Percentiles rank a stretch among this genome's conserved stretches.
These are phyloP conservation scores for Furcasterigmium sp. DNA, from an alignment of 2,329 filamentous ascomycete species.

Conservation along the genomic window DNA sequence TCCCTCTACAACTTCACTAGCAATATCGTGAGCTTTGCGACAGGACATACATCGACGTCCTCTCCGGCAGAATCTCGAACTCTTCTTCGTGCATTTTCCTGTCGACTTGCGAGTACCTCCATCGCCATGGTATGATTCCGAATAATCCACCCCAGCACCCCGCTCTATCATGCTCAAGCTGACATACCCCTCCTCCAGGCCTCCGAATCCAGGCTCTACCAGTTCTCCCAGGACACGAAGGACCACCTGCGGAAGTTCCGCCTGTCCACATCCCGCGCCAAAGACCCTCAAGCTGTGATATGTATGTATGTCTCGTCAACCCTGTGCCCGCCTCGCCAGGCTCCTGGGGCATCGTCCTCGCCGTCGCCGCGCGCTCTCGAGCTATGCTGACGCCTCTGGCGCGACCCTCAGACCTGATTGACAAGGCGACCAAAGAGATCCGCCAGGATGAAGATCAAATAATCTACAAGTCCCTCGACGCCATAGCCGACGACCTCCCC, in stretches of 20 bases:
- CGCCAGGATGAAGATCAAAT: conserved; percentile 70
- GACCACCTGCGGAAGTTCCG: conserved; percentile 92
- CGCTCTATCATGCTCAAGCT: neutral
- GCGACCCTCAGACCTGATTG: conserved; percentile 78
- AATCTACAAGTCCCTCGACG: conserved; percentile 75
- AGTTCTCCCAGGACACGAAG: conserved; percentile 86
- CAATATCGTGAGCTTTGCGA: too few relatives aligned
- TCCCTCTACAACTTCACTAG: too few relatives aligned
- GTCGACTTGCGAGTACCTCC: too few relatives aligned
- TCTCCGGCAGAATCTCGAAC: too few relatives aligned
- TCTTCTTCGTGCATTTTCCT: too few relatives aligned
- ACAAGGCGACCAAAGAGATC: conserved; percentile 87
- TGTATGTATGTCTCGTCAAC: conserved; percentile 59
- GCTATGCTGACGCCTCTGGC: neutral
- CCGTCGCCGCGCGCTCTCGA: too few relatives aligned
- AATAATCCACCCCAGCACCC: neutral
- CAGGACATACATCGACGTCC: too few relatives aligned
- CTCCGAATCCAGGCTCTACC: conserved; percentile 86
- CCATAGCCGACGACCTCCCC: conserved; percentile 82
- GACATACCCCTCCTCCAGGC: conserved; percentile 28
- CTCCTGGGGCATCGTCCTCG: too few relatives aligned
- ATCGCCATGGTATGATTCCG: neutral
- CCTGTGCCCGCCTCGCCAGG: neutral
- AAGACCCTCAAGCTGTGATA: conserved; percentile 84
- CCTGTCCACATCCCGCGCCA: conserved; percentile 80